A percentile compares a stretch with the other conserved stretches of the same genome.
phyloP scores from a whole-genome alignment of 331 rosid genomes.

The Rosa hybrid region DNA sequence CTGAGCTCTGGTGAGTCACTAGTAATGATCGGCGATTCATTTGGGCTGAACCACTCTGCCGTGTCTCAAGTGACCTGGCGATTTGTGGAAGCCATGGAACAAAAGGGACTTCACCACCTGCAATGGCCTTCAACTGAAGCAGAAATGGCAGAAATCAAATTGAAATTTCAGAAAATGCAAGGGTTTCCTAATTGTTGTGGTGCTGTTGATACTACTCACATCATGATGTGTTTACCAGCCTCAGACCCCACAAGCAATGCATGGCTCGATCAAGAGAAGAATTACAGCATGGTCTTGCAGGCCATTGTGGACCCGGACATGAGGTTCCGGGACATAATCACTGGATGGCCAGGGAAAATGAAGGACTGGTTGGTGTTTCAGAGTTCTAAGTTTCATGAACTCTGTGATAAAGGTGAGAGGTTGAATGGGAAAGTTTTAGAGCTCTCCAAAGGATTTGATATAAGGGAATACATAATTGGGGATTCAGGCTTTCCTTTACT shows the following conservation, averaged over 20 bases:
- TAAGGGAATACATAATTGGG: conserved; percentile 78
- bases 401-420: conserved; percentile 63
- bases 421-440: conserved; percentile 58
- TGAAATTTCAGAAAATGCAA: conserved; percentile 64
- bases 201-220: conserved; percentile 71
- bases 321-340: conserved; percentile 80
- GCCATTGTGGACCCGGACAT: conserved; percentile 83
- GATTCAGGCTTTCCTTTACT: conserved; percentile 74
- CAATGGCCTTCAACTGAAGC: conserved; percentile 72
- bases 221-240: conserved; percentile 71
- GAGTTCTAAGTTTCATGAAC: conserved; percentile 63
- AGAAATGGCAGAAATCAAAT: conserved; percentile 60
- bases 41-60: conserved; percentile 73
- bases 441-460: conserved; percentile 55
- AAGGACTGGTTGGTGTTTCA: conserved; percentile 60
- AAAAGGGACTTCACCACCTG: conserved; percentile 67
- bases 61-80: conserved; percentile 91
- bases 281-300: conserved; percentile 92
- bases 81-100: conserved; percentile 87
- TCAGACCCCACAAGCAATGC: conserved; percentile 57
- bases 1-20: conserved; percentile 86
- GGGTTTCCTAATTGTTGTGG: conserved; percentile 95
- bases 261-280: conserved; percentile 84
- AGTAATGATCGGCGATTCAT: conserved; percentile 58
- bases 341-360: conserved; percentile 90